phyloP scores from a whole-genome alignment of 768 basidiomycete species.

The Xerocomus potaroensis region DNA sequence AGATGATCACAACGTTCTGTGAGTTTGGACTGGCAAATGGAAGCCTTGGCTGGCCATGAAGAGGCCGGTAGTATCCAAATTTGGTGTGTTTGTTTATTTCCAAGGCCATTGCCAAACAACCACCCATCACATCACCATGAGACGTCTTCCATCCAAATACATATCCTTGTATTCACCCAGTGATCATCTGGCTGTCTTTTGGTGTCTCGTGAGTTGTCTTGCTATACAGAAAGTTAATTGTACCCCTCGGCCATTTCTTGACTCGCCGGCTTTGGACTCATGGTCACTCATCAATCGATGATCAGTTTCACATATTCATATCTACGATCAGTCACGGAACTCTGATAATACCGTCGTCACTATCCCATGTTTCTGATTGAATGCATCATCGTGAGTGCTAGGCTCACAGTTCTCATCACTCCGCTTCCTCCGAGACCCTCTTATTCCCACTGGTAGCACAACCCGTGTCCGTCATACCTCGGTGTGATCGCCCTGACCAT shows the following conservation, averaged over 20 bases:
- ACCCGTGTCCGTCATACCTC: not conserved
- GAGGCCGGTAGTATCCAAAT: slow-evolving; percentile 5
- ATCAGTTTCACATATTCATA: slow-evolving; percentile 9
- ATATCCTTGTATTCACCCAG: too few relatives aligned
- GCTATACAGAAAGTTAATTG: not conserved
- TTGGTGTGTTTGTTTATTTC: slow-evolving; percentile 27
- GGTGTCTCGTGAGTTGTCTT: not conserved
- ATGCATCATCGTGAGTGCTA: not conserved
- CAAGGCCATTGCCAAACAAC: slow-evolving; percentile 28
- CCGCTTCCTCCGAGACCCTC: slow-evolving; percentile 1
- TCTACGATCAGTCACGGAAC: slow-evolving; percentile 6
- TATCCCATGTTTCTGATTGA: not conserved
- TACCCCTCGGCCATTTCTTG: not conserved
- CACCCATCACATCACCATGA: slow-evolving; percentile 1
- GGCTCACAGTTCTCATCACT: not conserved
- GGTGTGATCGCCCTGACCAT: slow-evolving; percentile 13
- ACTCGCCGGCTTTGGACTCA: not conserved
- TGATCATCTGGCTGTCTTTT: too few relatives aligned
- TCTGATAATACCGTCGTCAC: slow-evolving; percentile 2
- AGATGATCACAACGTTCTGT: not conserved
- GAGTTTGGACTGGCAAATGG: too few relatives aligned
- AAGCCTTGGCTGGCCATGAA: too few relatives aligned
- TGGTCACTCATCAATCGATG: slow-evolving; percentile 4
- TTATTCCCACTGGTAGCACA: slow-evolving; percentile 7
- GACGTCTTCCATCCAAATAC: not conserved